Conservation (phyloP, 306 rosid species). For the Trifolium repens region DNA sequence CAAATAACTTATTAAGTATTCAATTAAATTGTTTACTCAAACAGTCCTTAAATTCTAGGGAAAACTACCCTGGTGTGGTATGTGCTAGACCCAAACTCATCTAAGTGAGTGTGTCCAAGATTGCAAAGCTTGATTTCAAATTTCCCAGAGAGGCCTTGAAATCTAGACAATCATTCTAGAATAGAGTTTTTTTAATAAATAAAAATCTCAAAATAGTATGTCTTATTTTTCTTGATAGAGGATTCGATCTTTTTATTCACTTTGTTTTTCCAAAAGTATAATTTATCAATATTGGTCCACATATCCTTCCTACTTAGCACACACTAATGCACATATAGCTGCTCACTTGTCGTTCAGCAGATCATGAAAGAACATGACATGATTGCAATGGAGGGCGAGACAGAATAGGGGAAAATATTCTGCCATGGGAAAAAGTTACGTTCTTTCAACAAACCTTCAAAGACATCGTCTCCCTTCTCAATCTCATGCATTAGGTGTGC, state of each 20-base stretch:
- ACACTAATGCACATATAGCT: neutral
- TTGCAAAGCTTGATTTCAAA: neutral
- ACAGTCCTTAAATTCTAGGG: neutral
- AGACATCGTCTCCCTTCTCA: neutral
- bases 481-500: too few relatives aligned
- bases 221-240: neutral
- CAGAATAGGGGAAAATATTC: neutral
- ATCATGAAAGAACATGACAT: neutral
- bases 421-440: neutral
- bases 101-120: neutral
- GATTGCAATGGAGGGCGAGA: neutral
- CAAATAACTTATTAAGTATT: neutral
- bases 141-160: neutral
- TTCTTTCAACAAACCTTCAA: neutral
- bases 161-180: neutral
- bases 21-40: neutral
- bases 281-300: neutral
- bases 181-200: neutral
- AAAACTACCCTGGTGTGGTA: neutral
- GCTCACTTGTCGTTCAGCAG: neutral
- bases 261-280: neutral
- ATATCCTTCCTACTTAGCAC: neutral
- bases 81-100: neutral
- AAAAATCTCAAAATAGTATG: neutral
- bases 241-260: neutral